Conservation (phyloP, 2,329 filamentous ascomycete genomes). For the Arachnomyces sp. region DNA sequence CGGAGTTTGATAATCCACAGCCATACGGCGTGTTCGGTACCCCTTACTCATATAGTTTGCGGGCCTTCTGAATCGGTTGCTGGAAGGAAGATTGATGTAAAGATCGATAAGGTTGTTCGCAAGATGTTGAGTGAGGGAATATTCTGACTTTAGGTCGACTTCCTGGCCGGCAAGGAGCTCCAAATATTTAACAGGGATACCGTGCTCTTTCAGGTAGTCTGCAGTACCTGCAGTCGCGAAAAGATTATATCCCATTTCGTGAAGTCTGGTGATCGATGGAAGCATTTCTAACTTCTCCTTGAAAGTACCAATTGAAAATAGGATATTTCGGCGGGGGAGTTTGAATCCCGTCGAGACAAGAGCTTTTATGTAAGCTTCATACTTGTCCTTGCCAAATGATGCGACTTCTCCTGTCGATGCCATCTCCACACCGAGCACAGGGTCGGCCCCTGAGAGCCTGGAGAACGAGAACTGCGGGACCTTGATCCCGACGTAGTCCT, state of each 20-base stretch:
- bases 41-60: slow-evolving; percentile 99
- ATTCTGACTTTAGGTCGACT: slow-evolving; percentile 86
- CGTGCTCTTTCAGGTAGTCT: slow-evolving; percentile 90
- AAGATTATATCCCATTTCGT: slow-evolving; percentile 87
- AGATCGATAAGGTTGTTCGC: slow-evolving; percentile 97
- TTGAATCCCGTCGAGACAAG: slow-evolving; percentile 94
- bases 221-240: slow-evolving; percentile 95
- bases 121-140: slow-evolving; percentile 92
- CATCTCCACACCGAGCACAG: slow-evolving; percentile 97
- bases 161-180: slow-evolving; percentile 74
- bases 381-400: slow-evolving; percentile 91
- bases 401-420: slow-evolving; percentile 97
- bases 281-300: slow-evolving; percentile 98
- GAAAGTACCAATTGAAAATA: slow-evolving; percentile 91
- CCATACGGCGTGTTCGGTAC: slow-evolving; percentile 94
- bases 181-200: slow-evolving; percentile 84
- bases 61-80: slow-evolving; percentile 90
- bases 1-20: slow-evolving; percentile 94
- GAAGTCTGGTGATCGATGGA: slow-evolving; percentile 80
- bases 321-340: slow-evolving; percentile 88
- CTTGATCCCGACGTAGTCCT: slow-evolving; percentile 89
- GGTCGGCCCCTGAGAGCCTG: slow-evolving; percentile 88
- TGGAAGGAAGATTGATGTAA: slow-evolving; percentile 99
- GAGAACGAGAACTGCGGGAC: slow-evolving; percentile 99
- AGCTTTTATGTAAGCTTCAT: slow-evolving; percentile 95